These are phyloP conservation scores for Yamadazyma ubonensis DNA, from an alignment of 805 yeast species.

Conservation along the genomic window DNA sequence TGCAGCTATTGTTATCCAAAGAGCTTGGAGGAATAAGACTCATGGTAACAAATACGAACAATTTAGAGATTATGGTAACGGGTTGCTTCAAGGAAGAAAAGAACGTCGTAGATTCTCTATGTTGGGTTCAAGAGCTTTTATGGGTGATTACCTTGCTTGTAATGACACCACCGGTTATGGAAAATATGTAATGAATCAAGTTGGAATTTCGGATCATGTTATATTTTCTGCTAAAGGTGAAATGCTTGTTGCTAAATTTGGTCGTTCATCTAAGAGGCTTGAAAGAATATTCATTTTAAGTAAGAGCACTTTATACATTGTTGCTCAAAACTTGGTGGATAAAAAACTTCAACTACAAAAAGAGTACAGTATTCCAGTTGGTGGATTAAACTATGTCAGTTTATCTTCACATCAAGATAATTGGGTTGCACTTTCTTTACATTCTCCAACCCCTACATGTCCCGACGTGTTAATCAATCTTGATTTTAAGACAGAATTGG, in stretches of 20 bases:
- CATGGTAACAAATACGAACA: slow-evolving; percentile 83
- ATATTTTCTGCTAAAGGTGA: slow-evolving; percentile 82
- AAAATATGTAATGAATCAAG: slow-evolving; percentile 64
- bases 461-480: slow-evolving; percentile 84
- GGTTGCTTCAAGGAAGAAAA: slow-evolving; percentile 67
- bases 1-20: slow-evolving; percentile 79
- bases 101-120: slow-evolving; percentile 88
- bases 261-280: slow-evolving; percentile 81
- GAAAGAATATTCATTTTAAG: slow-evolving; percentile 75
- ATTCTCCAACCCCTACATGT: slow-evolving; percentile 44
- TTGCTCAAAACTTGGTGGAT: slow-evolving; percentile 72
- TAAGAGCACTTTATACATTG: slow-evolving; percentile 55
- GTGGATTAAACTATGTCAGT: slow-evolving; percentile 58
- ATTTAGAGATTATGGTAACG: slow-evolving; percentile 80
- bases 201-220: slow-evolving; percentile 69
- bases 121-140: slow-evolving; percentile 80
- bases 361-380: slow-evolving; percentile 64
- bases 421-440: slow-evolving; percentile 76
- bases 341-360: slow-evolving; percentile 51
- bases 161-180: slow-evolving; percentile 73
- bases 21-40: slow-evolving; percentile 74
- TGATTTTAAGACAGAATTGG: slow-evolving; percentile 84
- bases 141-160: slow-evolving; percentile 93
- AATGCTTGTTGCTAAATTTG: slow-evolving; percentile 79
- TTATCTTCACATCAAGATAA: slow-evolving; percentile 83